Base-by-base conservation (phyloP, 2,329 filamentous ascomycete species). In the Fusarium succisae region DNA sequence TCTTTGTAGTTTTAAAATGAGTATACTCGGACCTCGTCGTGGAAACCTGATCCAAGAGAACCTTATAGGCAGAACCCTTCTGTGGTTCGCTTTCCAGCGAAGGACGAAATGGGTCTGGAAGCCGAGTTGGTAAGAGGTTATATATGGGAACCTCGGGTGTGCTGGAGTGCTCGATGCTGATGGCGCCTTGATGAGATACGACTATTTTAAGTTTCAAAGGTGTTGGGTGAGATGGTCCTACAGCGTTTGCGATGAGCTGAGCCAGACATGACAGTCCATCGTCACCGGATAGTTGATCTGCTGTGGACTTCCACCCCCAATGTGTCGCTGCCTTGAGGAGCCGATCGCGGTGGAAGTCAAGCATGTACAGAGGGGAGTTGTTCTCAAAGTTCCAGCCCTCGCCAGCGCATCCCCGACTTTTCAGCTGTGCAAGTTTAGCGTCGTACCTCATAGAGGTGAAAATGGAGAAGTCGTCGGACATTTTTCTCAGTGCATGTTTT, bases 1-100 rank as follows among this genome's bases (percentile, higher is more conserved):
- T 90, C 54, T 87, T 85, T 0, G 93, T 96, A 0, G 96, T 98
- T 82, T 99, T 98, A 84, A 93, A 93, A 66, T 92, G 91, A 0
- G 95, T 98, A 79, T 92, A 93, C n/a, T 90, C 87, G 2, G 89
- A 89, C 45, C 82, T 81, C 13, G 74, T 43, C 0, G 86, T 87
- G n/a, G 61, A 61, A n/a, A 73, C 65, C 15, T 65, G 61, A 75
- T 90, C 88, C 7, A 89, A 66, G 2, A 86, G 67, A 6, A 90
- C 80, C 6, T 83, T 81, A 68, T 84, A 88, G 2, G 78, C 78
- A 1, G 81, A 78, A 2, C 70, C 64, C 15, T 77, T 81, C 15
- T 63, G 73, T 3, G 79, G 76, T 18, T 80, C 79, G 6, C 66
- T 77, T 70, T 63, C 66, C 7, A 75, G 68, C 5, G 66, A 57